Percentiles rank a stretch among this genome's conserved stretches.
Evolutionary conservation across 139 green algal genomes (phyloP).

Genomic region (Tetradesmus obliquus): DNA sequence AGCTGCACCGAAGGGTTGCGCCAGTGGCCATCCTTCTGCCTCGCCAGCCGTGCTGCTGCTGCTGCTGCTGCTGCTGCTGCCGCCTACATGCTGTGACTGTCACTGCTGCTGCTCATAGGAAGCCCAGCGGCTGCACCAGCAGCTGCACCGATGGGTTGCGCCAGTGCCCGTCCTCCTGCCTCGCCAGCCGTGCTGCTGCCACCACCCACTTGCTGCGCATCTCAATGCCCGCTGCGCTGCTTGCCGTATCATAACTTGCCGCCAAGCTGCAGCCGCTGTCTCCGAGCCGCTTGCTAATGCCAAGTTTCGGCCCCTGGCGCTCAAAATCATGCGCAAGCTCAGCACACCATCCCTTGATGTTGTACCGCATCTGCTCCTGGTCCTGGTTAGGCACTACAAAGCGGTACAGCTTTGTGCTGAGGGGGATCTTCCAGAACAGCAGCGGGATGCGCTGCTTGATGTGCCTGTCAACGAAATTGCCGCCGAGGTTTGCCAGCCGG

Average conservation of each 20-base stretch:
- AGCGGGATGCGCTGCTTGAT: conserved; percentile 51
- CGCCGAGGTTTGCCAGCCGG: conserved; percentile 54
- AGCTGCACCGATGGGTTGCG: conserved; percentile 39
- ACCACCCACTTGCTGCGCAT: conserved; percentile 31
- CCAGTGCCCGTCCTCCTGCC: conserved; percentile 41
- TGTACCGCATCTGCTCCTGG: conserved; percentile 57
- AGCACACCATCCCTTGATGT: conserved; percentile 56
- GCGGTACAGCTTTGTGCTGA: conserved; percentile 49
- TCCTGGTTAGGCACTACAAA: conserved; percentile 57
- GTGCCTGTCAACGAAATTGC: conserved; percentile 45
- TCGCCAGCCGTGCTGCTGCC: conserved; percentile 32
- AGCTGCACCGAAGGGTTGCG: conserved; percentile 43
- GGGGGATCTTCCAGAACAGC: conserved; percentile 60
- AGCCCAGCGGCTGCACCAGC: conserved; percentile 51
- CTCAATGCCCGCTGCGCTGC: conserved; percentile 22
- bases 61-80: too few relatives aligned
- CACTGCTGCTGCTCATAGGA: conserved; percentile 15
- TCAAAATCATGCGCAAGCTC: conserved; percentile 63
- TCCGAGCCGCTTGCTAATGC: conserved; percentile 56
- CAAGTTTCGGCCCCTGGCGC: conserved; percentile 18
- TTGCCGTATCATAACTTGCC: conserved; percentile 50
- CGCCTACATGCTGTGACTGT: conserved; percentile 11
- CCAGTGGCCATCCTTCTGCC: conserved; percentile 38
- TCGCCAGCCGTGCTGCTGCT: conserved; percentile 27
- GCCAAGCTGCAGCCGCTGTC: conserved; percentile 35